phyloP scores from a whole-genome alignment of 805 yeast genomes.

The Starmerella sirachaensis region DNA sequence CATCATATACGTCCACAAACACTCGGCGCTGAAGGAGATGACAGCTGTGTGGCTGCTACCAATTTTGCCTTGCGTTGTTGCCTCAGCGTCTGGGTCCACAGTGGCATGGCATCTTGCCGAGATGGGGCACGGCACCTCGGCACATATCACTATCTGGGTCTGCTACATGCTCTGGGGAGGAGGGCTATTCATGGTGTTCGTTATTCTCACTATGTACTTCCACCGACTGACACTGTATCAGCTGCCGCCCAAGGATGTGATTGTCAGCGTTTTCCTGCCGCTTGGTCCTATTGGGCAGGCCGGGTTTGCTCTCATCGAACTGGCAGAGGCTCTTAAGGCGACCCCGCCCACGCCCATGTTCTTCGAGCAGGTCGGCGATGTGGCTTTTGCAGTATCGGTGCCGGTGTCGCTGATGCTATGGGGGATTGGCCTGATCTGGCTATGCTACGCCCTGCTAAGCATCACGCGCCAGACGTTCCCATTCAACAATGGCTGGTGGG shows the following conservation, averaged over 20 bases:
- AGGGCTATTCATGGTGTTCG: conserved; percentile 1
- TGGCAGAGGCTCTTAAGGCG: neutral
- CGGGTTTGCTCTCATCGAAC: conserved; percentile 2
- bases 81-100: conserved; percentile 2
- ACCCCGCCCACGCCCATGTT: neutral
- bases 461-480: conserved; percentile 2
- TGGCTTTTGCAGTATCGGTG: neutral
- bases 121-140: conserved; percentile 1
- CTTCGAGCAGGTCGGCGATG: conserved; percentile 1
- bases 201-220: conserved; percentile 2
- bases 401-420: neutral
- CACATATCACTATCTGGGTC: conserved; percentile 1
- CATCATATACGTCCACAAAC: conserved; percentile 2
- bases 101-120: conserved; percentile 1
- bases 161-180: conserved; percentile 1
- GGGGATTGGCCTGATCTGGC: conserved; percentile 8
- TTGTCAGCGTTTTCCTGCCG: conserved; percentile 3
- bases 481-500: conserved; percentile 7
- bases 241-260: conserved; percentile 3
- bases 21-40: neutral
- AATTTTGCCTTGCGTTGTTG: neutral
- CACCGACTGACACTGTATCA: conserved; percentile 3
- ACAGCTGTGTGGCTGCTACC: conserved; percentile 4
- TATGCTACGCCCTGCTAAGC: conserved; percentile 1
- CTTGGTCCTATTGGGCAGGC: conserved; percentile 5